These are phyloP conservation scores for Hymenoscyphus salicellus DNA, from an alignment of 2,329 filamentous ascomycete species.

Conservation along the genomic window DNA sequence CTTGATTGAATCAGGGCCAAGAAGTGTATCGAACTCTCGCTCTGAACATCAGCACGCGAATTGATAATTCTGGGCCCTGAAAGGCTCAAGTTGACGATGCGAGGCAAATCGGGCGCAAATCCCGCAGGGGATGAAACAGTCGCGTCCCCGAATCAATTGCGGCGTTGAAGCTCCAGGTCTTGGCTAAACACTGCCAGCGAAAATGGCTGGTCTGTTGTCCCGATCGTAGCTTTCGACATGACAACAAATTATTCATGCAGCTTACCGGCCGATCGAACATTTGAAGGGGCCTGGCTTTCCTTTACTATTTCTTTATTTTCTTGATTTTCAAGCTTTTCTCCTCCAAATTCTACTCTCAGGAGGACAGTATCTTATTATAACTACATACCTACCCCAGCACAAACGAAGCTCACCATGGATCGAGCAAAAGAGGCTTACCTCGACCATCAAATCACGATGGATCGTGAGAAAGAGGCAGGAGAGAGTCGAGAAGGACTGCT, in stretches of 20 bases:
- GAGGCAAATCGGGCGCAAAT: not conserved
- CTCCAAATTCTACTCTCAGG: not conserved
- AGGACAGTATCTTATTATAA: not conserved
- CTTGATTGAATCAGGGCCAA: not conserved
- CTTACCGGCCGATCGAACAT: not conserved
- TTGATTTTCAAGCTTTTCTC: not conserved
- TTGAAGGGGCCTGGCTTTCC: not conserved
- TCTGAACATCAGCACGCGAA: not conserved
- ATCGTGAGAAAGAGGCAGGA: constrained; percentile 23
- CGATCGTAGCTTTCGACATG: not conserved
- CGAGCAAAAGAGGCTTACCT: not conserved
- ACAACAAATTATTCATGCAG: not conserved
- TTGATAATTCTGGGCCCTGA: not conserved
- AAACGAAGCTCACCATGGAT: not conserved
- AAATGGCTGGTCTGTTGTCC: not conserved
- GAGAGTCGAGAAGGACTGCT: constrained; percentile 35
- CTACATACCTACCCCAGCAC: not conserved
- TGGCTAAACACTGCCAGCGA: not conserved
- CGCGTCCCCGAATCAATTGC: not conserved
- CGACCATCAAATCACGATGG: constrained; percentile 22
- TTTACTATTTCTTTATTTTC: not conserved
- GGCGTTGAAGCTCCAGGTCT: not conserved
- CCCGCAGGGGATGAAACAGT: not conserved
- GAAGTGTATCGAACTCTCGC: not conserved
- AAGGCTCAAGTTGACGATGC: not conserved